These are phyloP conservation scores for Boechera divaricarpa DNA, from an alignment of 345 rosid species.

Conservation along the genomic window DNA sequence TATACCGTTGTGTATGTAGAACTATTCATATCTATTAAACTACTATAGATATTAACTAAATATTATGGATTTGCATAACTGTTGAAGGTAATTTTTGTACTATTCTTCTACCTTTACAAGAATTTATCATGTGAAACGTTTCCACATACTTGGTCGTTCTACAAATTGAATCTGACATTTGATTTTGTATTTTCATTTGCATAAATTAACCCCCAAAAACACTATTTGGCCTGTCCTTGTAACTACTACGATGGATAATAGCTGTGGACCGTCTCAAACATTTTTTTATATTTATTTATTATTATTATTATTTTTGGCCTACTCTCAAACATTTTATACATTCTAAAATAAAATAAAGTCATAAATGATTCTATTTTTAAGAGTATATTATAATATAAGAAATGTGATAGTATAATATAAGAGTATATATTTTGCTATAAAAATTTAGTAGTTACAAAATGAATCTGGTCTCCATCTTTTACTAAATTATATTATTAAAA, in stretches of 20 bases:
- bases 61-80: background rate
- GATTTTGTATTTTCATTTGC: background rate
- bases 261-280: too few species aligned
- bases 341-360: background rate
- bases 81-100: background rate
- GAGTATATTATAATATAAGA: background rate
- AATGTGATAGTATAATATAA: background rate
- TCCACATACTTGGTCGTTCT: background rate
- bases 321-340: background rate
- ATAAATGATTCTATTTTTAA: background rate
- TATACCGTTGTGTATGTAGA: too few species aligned
- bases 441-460: background rate
- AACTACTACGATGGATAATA: background rate
- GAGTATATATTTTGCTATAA: background rate
- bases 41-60: background rate
- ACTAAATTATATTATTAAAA: background rate
- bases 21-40: too few species aligned
- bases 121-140: slow-evolving; percentile 13
- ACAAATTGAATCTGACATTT: slow-evolving; percentile 20
- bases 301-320: too few species aligned
- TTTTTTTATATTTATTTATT: too few species aligned
- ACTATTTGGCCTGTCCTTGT: background rate
- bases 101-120: background rate
- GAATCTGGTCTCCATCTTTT: background rate
- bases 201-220: slow-evolving; percentile 1